Evolutionary conservation across 106 monocot genomes (phyloP).

Genomic region (Dendrobium catenatum): DNA sequence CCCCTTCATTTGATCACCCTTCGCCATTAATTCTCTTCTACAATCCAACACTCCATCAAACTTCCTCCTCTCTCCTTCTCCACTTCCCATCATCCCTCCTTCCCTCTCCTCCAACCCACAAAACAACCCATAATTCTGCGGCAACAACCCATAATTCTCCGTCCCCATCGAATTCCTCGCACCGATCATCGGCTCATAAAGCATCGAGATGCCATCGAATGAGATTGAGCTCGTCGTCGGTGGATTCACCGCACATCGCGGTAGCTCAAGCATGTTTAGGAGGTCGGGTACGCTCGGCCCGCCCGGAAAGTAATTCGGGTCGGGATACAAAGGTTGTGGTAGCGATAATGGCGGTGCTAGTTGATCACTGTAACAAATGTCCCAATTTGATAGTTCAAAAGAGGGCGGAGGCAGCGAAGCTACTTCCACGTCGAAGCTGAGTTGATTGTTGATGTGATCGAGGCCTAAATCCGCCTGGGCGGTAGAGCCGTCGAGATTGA

Average conservation of each 20-base stretch:
- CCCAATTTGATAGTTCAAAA: not conserved
- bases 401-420: not conserved
- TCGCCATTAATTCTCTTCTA: constrained; percentile 25
- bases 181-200: constrained; percentile 18
- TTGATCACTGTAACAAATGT: not conserved
- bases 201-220: constrained; percentile 8
- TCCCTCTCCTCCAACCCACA: constrained; percentile 3
- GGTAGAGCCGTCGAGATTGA: not conserved
- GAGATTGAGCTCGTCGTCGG: not conserved
- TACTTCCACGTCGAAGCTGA: constrained; percentile 6
- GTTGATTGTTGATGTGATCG: not conserved
- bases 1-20: constrained; percentile 18
- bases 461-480: not conserved
- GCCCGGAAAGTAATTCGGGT: not conserved
- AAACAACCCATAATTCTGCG: constrained; percentile 27
- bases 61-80: constrained; percentile 5
- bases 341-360: too few species aligned
- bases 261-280: constrained; percentile 17
- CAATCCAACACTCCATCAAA: constrained; percentile 45
- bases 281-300: constrained; percentile 15
- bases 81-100: not conserved
- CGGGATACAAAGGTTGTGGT: not conserved
- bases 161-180: constrained; percentile 13
- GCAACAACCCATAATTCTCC: constrained; percentile 22
- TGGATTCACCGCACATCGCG: constrained; percentile 1